Conservation (phyloP, 1,139 yeast genomes). For the Magnusiomyces starmeri region DNA sequence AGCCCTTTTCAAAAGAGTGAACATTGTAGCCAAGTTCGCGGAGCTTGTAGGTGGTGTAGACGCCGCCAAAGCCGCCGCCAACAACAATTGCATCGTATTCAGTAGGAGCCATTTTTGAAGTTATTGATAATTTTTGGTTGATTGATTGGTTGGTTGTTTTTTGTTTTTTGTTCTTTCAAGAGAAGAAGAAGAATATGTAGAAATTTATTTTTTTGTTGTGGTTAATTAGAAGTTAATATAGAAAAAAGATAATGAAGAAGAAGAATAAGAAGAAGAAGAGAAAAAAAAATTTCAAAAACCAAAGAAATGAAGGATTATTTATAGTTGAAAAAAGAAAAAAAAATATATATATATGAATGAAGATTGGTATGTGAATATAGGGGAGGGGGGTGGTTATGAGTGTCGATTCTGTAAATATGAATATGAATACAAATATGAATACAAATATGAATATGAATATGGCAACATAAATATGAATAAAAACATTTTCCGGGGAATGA, state of each 20-base stretch:
- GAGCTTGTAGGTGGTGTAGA: slow-evolving; percentile 35
- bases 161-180: neutral
- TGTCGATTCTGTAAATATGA: too few relatives aligned
- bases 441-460: too few relatives aligned
- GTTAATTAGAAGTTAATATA: neutral
- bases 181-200: neutral
- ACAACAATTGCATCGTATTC: slow-evolving; percentile 35
- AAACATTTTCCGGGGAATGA: too few relatives aligned
- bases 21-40: slow-evolving; percentile 35
- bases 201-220: neutral
- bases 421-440: too few relatives aligned
- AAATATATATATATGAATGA: neutral
- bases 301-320: neutral
- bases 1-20: slow-evolving; percentile 40
- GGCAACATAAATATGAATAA: too few relatives aligned
- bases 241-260: neutral
- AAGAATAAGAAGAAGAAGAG: neutral
- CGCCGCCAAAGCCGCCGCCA: slow-evolving; percentile 47
- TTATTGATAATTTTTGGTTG: neutral
- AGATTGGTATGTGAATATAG: too few relatives aligned
- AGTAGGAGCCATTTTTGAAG: slow-evolving; percentile 5
- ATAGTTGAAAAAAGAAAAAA: neutral
- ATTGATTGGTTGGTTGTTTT: neutral
- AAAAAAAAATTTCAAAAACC: neutral
- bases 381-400: too few relatives aligned